Evolutionary conservation across 352 stramenopile genomes (phyloP), one percentile per base, ranked within the genome.

Genomic region (Albugo laibachii): DNA sequence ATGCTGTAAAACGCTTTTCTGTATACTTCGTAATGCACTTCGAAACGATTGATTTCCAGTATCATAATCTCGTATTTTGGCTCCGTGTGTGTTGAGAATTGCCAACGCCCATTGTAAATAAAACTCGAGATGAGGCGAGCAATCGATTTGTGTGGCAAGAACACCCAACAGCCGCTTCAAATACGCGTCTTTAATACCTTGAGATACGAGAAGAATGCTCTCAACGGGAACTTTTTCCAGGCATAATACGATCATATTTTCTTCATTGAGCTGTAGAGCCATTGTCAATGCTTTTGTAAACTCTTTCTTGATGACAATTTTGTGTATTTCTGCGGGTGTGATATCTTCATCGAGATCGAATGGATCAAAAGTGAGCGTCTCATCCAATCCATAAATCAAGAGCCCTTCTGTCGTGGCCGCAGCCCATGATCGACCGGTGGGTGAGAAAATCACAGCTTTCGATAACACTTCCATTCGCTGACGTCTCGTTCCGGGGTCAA

Each of bases 321-420:
- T 56, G 48, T 77, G 68, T 42, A 98, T 94, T 21, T 66, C 74
- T 38, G 93, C 78, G 5, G 95, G 94, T 31, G 95, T 99, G 14
- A 98, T 95, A 15, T 91, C 88, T 59, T 99, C 92, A 47, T 97
- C 95, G 43, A 99, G 59, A 35, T 98, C 94, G 41, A 98, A 97
- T 16, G 96, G 96, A 58, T 98, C 93, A 64, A 99, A 99, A 43
- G 94, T 87, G 54, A 97, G 79, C 54, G 89, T 95, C 52, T 97
- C 92, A 53, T 97, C 92, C 11, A 97, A 61, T 14, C 76, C 87
- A 59, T 97, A 99, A 36, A 99, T 91, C 53, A 99, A 73, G 41
- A 99, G 57, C 0, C 95, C 96, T 75, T 99, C 92, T 2, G 83
- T 97, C 4, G 95, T 98, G 11, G 96, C 94, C 10, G 87, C 86